Evolutionary conservation across 164 flowering plant species (phyloP).

Genomic region (Berberis thunbergii): DNA sequence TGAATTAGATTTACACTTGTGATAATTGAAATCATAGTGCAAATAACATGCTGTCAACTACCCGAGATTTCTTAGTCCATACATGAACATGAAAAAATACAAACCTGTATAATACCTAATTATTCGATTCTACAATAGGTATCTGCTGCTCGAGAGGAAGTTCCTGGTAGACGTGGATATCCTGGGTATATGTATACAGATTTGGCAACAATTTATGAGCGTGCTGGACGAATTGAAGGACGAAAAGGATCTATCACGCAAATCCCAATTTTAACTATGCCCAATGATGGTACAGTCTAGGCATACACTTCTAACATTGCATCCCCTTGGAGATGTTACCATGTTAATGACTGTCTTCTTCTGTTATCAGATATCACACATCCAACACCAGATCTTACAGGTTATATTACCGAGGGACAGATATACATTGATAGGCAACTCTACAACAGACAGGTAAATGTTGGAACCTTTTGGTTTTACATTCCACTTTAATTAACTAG

Average conservation of each 20-base stretch:
- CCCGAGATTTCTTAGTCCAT: no score
- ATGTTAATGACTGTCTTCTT: slow-evolving; percentile 9
- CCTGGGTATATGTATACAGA: slow-evolving; percentile 99
- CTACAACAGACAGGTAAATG: slow-evolving; percentile 71
- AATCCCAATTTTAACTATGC: slow-evolving; percentile 96
- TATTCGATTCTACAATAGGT: slow-evolving; percentile 38
- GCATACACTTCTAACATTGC: not conserved
- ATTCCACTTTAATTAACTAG: not conserved
- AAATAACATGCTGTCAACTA: no score
- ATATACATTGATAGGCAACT: slow-evolving; percentile 94
- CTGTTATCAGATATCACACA: slow-evolving; percentile 73
- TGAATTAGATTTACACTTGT: no score
- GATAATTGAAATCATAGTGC: no score
- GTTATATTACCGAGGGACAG: slow-evolving; percentile 98
- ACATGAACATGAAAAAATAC: not conserved
- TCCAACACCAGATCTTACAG: slow-evolving; percentile 99
- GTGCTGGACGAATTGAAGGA: slow-evolving; percentile 98
- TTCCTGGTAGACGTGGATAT: slow-evolving; percentile 98
- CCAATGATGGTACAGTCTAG: slow-evolving; percentile 67
- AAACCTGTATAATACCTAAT: not conserved
- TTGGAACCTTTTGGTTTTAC: not conserved
- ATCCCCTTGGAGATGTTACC: not conserved
- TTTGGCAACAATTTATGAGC: slow-evolving; percentile 93
- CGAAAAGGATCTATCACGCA: slow-evolving; percentile 95
- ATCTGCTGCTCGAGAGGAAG: slow-evolving; percentile 99